These are phyloP conservation scores for Phylloporus arenicola DNA, from an alignment of 768 basidiomycete species.

Conservation along the genomic window DNA sequence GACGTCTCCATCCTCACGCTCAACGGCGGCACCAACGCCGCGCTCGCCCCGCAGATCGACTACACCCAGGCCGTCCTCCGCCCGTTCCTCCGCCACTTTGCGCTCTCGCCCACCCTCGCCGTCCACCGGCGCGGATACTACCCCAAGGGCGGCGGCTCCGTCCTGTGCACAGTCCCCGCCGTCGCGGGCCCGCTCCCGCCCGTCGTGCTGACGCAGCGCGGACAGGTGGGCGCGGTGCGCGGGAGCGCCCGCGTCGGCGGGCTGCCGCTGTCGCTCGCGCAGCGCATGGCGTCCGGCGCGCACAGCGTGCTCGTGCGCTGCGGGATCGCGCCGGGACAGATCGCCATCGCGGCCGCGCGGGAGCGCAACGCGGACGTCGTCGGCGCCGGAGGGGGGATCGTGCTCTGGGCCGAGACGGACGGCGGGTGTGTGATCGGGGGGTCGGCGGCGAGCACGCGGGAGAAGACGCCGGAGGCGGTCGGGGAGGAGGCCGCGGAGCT, in stretches of 20 bases:
- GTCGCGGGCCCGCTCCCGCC: conserved; percentile 38
- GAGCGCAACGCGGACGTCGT: conserved; percentile 42
- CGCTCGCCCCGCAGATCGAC: conserved; percentile 69
- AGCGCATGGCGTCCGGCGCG: conserved; percentile 55
- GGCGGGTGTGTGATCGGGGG: conserved; percentile 65
- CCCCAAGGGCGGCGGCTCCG: conserved; percentile 67
- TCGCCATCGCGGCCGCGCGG: conserved; percentile 39
- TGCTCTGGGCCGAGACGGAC: conserved; percentile 71
- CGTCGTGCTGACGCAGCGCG: conserved; percentile 52
- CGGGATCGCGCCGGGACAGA: conserved; percentile 22
- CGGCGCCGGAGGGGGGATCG: conserved; percentile 68
- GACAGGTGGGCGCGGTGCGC: conserved; percentile 42
- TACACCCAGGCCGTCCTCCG: conserved; percentile 61
- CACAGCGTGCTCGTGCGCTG: conserved; percentile 34
- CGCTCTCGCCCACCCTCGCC: conserved; percentile 38
- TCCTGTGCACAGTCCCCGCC: conserved; percentile 37
- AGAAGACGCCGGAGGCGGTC: conserved; percentile 39
- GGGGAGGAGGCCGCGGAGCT: conserved; percentile 60
- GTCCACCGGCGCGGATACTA: conserved; percentile 62
- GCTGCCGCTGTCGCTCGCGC: conserved; percentile 51
- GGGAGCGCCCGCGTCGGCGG: conserved; percentile 66
- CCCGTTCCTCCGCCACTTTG: conserved; percentile 63
- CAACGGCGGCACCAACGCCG: conserved; percentile 69
- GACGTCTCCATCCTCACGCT: conserved; percentile 47
- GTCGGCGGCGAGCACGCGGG: conserved; percentile 57